Evolutionary conservation across 495 filamentous ascomycete species (phyloP), one percentile per base, ranked within the genome.

Genomic region (Halenospora varia): DNA sequence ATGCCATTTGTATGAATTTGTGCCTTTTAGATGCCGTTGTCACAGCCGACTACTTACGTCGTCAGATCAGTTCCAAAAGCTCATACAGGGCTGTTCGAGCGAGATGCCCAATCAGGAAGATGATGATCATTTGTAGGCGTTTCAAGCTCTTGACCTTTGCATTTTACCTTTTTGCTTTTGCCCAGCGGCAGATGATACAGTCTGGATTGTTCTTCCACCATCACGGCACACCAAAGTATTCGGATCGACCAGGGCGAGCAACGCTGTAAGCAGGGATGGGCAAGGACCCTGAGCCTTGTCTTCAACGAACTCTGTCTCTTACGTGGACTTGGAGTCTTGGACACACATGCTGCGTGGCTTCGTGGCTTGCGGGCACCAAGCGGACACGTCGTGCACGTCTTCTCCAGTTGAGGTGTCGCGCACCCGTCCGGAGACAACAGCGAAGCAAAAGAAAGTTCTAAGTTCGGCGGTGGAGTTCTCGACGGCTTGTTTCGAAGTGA

Each of bases 11-110:
- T 29, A 22, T 13, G 25, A 22, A 29, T 22, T 49, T 44, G 48
- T 49, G 45, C 20, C 47, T 61, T 56, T 54, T 24, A 59, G 44
- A 40, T 55, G 39, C 47, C 39, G 55, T 45, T 50, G 56, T 59
- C 45, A 51, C 56, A 62, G 53, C 55, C 51, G 51, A 51, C 49
- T 56, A n/a, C 40, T 56, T 53, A 19, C 42, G 19, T 26, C 45
- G 13, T 18, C 29, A 50, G 23, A 47, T 4, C 29, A 35, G 29
- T 35, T 35, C 29, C 29, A 45, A n/a, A 45, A 6, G 42, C 8
- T 45, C 42, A 17, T 17, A 6, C 42, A 45, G 18, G 42, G 18
- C 42, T 45, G 8, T 13, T 35, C 13, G 29, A 11, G 47, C 44
- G n/a, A 45, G 19, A 17, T 45, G 40, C 58, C 53, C 25, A 52